A percentile compares a stretch with the other conserved stretches of the same genome.
These are phyloP conservation scores for Chenopodium berlandieri DNA, from an alignment of 148 eudicot species.

Conservation along the genomic window DNA sequence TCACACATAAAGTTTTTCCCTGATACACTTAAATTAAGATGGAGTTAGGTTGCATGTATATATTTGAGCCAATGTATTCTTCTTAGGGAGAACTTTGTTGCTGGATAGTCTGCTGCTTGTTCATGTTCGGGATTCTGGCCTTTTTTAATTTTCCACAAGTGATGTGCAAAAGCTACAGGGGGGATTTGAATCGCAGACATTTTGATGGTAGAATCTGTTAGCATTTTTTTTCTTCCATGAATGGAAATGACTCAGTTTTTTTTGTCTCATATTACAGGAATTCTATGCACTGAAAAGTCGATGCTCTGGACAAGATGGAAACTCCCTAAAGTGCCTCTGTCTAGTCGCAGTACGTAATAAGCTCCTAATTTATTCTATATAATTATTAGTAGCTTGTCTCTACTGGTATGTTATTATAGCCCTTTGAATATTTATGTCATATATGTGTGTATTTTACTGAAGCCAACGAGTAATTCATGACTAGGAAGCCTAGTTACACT, in stretches of 20 bases:
- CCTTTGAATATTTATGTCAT: neutral
- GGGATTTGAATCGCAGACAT: neutral
- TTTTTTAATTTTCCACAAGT: neutral
- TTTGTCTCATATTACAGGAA: slow-evolving; percentile 43
- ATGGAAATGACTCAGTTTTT: neutral
- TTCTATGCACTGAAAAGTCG: slow-evolving; percentile 75
- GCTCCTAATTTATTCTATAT: neutral
- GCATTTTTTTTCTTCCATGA: neutral
- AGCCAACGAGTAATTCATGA: neutral
- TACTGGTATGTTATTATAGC: neutral
- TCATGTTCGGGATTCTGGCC: neutral
- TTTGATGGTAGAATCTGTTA: neutral
- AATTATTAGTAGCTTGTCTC: neutral
- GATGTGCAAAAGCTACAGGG: neutral
- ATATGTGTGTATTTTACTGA: neutral
- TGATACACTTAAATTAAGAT: no score
- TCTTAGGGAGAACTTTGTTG: slow-evolving; percentile 1
- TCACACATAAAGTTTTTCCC: no score
- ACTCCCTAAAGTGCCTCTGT: slow-evolving; percentile 65
- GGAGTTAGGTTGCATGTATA: neutral
- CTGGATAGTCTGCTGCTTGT: slow-evolving; percentile 5
- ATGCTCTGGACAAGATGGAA: slow-evolving; percentile 62
- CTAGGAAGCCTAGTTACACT: neutral
- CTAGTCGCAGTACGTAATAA: slow-evolving; percentile 61
- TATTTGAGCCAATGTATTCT: neutral